phyloP scores from a whole-genome alignment of 2,329 filamentous ascomycete genomes.

The Clonostachys solani region DNA sequence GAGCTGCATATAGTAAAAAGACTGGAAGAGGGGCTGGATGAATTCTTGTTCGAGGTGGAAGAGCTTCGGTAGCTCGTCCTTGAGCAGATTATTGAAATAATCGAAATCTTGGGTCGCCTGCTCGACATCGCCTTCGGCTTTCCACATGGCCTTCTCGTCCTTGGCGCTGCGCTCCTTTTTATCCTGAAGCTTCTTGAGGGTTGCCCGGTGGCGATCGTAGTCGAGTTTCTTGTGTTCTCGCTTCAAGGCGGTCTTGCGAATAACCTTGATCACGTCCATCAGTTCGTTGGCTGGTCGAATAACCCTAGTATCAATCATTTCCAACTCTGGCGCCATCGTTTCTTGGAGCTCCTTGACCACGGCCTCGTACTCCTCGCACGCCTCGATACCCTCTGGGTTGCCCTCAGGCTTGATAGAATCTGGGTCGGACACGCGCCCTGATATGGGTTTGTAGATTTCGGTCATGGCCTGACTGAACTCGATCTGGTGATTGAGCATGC shows the following conservation, averaged over 20 bases:
- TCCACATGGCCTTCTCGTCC: slow-evolving; percentile 96
- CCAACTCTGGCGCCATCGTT: slow-evolving; percentile 83
- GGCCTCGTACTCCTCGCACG: slow-evolving; percentile 93
- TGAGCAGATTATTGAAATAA: slow-evolving; percentile 95
- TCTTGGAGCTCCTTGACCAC: slow-evolving; percentile 89
- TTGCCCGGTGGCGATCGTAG: slow-evolving; percentile 80
- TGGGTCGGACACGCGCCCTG: slow-evolving; percentile 90
- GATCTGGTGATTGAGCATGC: slow-evolving; percentile 96
- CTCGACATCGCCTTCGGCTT: slow-evolving; percentile 88
- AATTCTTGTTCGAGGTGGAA: slow-evolving; percentile 90
- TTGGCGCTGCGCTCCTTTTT: slow-evolving; percentile 97
- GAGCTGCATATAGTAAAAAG: slow-evolving; percentile 99
- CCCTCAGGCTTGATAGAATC: slow-evolving; percentile 77
- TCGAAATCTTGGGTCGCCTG: slow-evolving; percentile 93
- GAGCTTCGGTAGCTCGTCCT: slow-evolving; percentile 90
- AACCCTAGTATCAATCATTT: slow-evolving; percentile 93
- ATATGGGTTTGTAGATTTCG: slow-evolving; percentile 98
- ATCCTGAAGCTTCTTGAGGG: slow-evolving; percentile 90
- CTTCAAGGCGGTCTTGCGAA: slow-evolving; percentile 83
- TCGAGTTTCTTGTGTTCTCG: slow-evolving; percentile 97
- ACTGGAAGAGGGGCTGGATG: slow-evolving; percentile 95
- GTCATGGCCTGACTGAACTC: slow-evolving; percentile 95
- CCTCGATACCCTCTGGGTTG: slow-evolving; percentile 87
- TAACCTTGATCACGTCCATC: slow-evolving; percentile 90
- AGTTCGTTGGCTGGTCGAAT: slow-evolving; percentile 92